phyloP scores from a whole-genome alignment of 139 green algal genomes.

The Chlorella sp. region DNA sequence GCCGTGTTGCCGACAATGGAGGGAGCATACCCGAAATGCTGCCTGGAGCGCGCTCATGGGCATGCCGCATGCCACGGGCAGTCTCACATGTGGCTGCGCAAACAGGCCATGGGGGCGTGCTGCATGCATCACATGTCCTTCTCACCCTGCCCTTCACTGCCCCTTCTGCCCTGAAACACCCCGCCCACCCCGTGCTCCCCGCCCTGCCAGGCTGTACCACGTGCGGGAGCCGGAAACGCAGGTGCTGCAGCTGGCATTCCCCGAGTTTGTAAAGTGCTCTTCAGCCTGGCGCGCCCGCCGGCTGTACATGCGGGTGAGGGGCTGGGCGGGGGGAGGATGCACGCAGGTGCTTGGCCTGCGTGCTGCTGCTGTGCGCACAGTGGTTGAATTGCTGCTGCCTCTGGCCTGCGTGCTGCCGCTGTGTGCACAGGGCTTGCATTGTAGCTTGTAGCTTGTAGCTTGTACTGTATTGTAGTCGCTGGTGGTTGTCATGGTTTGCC shows the following conservation, averaged over 20 bases:
- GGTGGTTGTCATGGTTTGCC: background rate
- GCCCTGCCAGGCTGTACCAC: constrained; percentile 55
- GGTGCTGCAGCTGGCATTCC: constrained; percentile 47
- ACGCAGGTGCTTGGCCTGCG: background rate
- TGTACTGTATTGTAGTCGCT: background rate
- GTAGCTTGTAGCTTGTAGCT: background rate
- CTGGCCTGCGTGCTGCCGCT: too few relatives aligned
- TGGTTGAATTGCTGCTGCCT: background rate
- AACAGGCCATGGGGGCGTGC: too few relatives aligned
- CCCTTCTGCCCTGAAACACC: background rate
- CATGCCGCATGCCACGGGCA: background rate
- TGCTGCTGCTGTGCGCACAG: background rate
- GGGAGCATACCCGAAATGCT: background rate
- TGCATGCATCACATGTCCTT: too few relatives aligned
- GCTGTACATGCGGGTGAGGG: constrained; percentile 42
- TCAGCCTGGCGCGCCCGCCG: constrained; percentile 40
- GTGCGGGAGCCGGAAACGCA: constrained; percentile 67
- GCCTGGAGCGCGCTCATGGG: background rate
- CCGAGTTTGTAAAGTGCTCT: constrained; percentile 59
- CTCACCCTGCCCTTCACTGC: background rate
- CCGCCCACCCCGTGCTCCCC: background rate
- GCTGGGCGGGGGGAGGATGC: background rate
- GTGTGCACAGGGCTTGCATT: background rate
- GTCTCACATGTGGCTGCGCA: too few relatives aligned
- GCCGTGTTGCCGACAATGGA: background rate